Conservation (phyloP, 345 rosid genomes). For the Acer campestre region DNA sequence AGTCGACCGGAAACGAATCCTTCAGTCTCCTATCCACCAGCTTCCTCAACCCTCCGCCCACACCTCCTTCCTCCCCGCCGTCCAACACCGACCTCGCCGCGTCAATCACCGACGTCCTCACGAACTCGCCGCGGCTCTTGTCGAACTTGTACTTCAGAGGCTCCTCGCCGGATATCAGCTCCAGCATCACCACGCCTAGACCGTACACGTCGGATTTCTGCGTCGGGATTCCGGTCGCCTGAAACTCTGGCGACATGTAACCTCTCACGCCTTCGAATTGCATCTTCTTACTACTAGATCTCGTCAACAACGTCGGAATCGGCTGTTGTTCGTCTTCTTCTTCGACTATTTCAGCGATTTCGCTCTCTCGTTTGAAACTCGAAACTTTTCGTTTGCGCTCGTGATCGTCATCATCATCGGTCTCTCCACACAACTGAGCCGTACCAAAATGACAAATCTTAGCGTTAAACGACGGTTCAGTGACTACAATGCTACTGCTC, state of each 20-base stretch:
- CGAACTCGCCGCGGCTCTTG: conserved; percentile 43
- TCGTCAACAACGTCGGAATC: neutral
- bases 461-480: conserved; percentile 65
- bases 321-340: neutral
- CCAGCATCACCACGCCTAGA: conserved; percentile 77
- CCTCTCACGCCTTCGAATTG: conserved; percentile 78
- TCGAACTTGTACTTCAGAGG: conserved; percentile 62
- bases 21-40: conserved; percentile 75
- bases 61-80: conserved; percentile 28
- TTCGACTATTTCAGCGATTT: conserved; percentile 25
- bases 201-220: conserved; percentile 82
- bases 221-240: conserved; percentile 49
- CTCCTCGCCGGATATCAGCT: conserved; percentile 78
- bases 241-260: conserved; percentile 89
- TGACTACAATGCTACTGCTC: conserved; percentile 66
- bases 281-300: conserved; percentile 37
- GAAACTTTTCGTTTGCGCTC: neutral
- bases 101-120: conserved; percentile 61
- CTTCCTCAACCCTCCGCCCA: conserved; percentile 47
- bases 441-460: conserved; percentile 85
- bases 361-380: conserved; percentile 12
- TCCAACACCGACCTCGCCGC: conserved; percentile 50
- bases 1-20: conserved; percentile 81
- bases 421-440: conserved; percentile 80
- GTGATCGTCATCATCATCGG: conserved; percentile 28